Conservation (phyloP, 176 grass and related monocot genomes). For the Oryza glaberrima region DNA sequence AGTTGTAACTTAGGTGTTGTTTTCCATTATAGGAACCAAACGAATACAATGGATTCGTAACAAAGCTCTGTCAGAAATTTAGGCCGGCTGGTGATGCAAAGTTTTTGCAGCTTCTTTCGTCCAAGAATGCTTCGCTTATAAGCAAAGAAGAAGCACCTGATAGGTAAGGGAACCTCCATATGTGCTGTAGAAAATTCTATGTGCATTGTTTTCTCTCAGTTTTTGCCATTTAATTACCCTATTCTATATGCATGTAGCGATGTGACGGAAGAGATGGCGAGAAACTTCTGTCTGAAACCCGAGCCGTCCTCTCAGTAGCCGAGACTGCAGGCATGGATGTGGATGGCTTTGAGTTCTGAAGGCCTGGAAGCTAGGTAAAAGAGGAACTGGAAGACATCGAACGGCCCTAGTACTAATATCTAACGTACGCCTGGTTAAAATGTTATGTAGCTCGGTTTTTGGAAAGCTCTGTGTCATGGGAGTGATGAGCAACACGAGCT, state of each 20-base stretch:
- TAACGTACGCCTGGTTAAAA: background rate
- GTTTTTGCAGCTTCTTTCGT: constrained; percentile 71
- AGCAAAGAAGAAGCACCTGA: constrained; percentile 89
- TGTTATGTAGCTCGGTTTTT: background rate
- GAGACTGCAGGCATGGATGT: background rate
- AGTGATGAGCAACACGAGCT: background rate
- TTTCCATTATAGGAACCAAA: constrained; percentile 67
- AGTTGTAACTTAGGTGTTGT: background rate
- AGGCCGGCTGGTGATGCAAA: constrained; percentile 39
- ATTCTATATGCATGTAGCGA: constrained; percentile 35
- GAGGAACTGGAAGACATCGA: background rate
- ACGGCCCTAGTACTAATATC: background rate
- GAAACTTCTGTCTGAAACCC: constrained; percentile 41
- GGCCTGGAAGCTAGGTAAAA: background rate
- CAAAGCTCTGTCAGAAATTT: constrained; percentile 53
- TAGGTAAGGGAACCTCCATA: constrained; percentile 51
- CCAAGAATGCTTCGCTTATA: constrained; percentile 75
- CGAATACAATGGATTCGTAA: constrained; percentile 81
- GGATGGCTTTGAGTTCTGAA: background rate
- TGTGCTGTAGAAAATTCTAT: background rate
- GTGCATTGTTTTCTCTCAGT: background rate
- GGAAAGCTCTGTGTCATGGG: background rate
- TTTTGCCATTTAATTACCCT: background rate
- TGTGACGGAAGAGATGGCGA: constrained; percentile 54
- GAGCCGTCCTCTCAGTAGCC: constrained; percentile 44